Conservation (phyloP, 805 yeast genomes). For the Hanseniaspora jakobsenii region DNA sequence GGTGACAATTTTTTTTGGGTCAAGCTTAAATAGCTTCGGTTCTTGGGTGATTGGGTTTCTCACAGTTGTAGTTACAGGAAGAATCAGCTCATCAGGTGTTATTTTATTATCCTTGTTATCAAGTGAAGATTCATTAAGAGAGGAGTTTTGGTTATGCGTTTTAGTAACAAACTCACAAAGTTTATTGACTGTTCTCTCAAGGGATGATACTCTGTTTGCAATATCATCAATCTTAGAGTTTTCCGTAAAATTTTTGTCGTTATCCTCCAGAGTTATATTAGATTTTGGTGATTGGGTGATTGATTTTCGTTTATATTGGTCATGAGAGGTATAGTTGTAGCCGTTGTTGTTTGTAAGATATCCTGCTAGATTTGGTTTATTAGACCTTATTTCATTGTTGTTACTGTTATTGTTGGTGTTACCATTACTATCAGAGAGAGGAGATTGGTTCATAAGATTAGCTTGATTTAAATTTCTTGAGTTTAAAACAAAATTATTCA, state of each 20-base stretch:
- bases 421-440: too few relatives aligned
- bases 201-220: constrained; percentile 1
- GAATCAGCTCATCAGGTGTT: constrained; percentile 9
- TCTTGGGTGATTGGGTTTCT: constrained; percentile 13
- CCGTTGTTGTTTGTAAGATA: background rate
- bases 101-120: constrained; percentile 20
- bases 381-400: too few relatives aligned
- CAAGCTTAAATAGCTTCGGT: constrained; percentile 11
- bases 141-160: too few relatives aligned
- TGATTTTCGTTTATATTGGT: constrained; percentile 1
- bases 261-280: constrained; percentile 4
- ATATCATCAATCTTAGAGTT: constrained; percentile 5
- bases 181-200: constrained; percentile 19
- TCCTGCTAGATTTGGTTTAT: too few relatives aligned
- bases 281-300: constrained; percentile 13
- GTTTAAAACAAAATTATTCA: background rate
- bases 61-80: constrained; percentile 8
- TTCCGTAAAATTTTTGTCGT: background rate
- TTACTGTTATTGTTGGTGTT: too few relatives aligned
- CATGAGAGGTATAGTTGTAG: background rate
- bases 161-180: constrained; percentile 21
- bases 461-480: background rate
- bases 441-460: too few relatives aligned
- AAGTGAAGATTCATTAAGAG: too few relatives aligned
- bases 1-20: constrained; percentile 6